These are phyloP conservation scores for Entomortierella parvispora DNA, from an alignment of 192 early-diverging fungal species.

Conservation along the genomic window DNA sequence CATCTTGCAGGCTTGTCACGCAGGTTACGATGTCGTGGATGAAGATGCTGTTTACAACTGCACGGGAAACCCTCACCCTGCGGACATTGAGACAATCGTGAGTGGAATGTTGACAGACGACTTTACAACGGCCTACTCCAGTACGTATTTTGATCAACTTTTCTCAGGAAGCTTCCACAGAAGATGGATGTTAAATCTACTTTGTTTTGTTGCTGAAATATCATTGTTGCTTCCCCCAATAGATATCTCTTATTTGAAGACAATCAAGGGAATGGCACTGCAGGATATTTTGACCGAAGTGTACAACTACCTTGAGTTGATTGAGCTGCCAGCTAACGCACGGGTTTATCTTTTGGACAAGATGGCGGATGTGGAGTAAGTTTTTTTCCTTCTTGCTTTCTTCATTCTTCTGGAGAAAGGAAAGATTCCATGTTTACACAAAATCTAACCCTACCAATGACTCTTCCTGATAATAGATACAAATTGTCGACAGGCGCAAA, in stretches of 20 bases:
- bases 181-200: too few species aligned
- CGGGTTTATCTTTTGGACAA: slow-evolving; percentile 79
- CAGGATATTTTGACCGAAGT: slow-evolving; percentile 91
- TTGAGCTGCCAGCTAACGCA: slow-evolving; percentile 80
- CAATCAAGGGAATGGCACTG: slow-evolving; percentile 88
- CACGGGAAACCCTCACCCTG: slow-evolving; percentile 90
- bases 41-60: slow-evolving; percentile 90
- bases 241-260: slow-evolving; percentile 82
- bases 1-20: slow-evolving; percentile 93
- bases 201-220: too few species aligned
- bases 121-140: slow-evolving; percentile 78
- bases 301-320: slow-evolving; percentile 65
- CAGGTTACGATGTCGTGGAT: slow-evolving; percentile 80
- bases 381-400: slow-evolving; percentile 7
- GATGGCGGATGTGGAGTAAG: slow-evolving; percentile 91
- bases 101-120: slow-evolving; percentile 89
- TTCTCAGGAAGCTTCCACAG: too few species aligned
- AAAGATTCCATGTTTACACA: too few species aligned
- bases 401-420: slow-evolving; percentile 11
- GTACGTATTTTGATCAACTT: slow-evolving; percentile 37
- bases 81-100: slow-evolving; percentile 81
- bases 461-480: slow-evolving; percentile 64
- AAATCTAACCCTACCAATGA: too few species aligned
- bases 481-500: slow-evolving; percentile 84
- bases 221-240: slow-evolving; percentile 4